These are phyloP conservation scores for Herpetospermum pedunculosum DNA, from an alignment of 306 rosid genomes.

Conservation along the genomic window DNA sequence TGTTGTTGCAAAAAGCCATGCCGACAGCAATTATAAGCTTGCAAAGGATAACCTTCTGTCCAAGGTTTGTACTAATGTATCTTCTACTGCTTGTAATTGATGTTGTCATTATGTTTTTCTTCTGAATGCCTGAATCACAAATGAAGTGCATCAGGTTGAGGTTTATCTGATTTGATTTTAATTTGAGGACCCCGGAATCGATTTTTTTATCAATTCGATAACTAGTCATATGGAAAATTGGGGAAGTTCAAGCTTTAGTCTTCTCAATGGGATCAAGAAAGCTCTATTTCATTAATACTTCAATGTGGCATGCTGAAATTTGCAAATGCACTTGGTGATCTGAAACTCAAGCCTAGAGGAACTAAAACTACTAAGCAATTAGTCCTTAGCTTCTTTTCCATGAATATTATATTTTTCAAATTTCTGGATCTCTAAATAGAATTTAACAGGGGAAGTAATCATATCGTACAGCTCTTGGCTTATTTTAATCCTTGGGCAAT, in stretches of 20 bases:
- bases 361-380: not conserved
- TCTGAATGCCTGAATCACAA: not conserved
- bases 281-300: not conserved
- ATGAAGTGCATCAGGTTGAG: not conserved
- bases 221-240: not conserved
- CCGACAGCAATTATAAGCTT: constrained; percentile 92
- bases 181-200: not conserved
- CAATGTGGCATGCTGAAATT: not conserved
- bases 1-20: constrained; percentile 80
- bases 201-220: not conserved
- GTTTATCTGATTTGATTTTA: not conserved
- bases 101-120: not conserved
- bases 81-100: not conserved
- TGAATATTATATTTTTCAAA: not conserved
- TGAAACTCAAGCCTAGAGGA: not conserved
- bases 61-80: constrained; percentile 41
- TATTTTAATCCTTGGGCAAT: not conserved
- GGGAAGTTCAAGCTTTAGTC: not conserved
- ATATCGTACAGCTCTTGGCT: not conserved
- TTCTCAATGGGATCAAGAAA: not conserved
- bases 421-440: not conserved
- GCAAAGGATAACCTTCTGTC: constrained; percentile 76
- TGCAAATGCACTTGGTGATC: not conserved
- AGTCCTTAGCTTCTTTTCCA: not conserved
- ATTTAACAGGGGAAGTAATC: not conserved